Conservation (phyloP, 1,139 yeast genomes). For the Blastobotrys elegans region DNA sequence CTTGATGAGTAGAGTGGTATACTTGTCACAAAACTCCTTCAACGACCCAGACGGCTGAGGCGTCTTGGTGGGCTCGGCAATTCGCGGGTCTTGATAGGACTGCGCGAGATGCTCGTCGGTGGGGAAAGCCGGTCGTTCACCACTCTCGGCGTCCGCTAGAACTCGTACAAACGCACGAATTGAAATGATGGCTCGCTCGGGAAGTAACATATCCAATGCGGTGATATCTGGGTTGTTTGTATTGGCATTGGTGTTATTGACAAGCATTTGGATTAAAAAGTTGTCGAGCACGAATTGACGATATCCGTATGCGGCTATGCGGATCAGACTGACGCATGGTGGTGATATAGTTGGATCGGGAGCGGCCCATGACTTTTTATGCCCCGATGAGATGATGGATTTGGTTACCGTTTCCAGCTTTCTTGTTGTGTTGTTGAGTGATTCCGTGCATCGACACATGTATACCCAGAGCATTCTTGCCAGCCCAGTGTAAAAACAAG, state of each 20-base stretch:
- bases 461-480: slow-evolving; percentile 86
- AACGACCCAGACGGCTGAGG: slow-evolving; percentile 25
- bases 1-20: slow-evolving; percentile 56
- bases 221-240: slow-evolving; percentile 41
- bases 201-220: slow-evolving; percentile 54
- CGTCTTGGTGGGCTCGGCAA: slow-evolving; percentile 15
- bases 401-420: slow-evolving; percentile 56
- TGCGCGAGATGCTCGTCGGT: slow-evolving; percentile 31
- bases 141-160: slow-evolving; percentile 53
- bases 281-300: slow-evolving; percentile 76
- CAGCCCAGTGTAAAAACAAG: slow-evolving; percentile 57
- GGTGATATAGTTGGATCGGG: slow-evolving; percentile 57
- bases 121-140: slow-evolving; percentile 71
- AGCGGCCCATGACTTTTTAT: slow-evolving; percentile 60
- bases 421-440: slow-evolving; percentile 79
- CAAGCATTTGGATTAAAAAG: slow-evolving; percentile 53
- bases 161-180: slow-evolving; percentile 67
- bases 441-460: slow-evolving; percentile 78
- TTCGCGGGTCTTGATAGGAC: slow-evolving; percentile 11
- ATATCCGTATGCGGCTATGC: slow-evolving; percentile 75
- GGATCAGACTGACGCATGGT: slow-evolving; percentile 64
- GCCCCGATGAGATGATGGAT: slow-evolving; percentile 43
- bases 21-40: slow-evolving; percentile 58
- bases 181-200: slow-evolving; percentile 68
- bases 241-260: slow-evolving; percentile 36